These are phyloP conservation scores for Globisporangium cederbergense DNA, from an alignment of 352 stramenopile species.

Conservation along the genomic window DNA sequence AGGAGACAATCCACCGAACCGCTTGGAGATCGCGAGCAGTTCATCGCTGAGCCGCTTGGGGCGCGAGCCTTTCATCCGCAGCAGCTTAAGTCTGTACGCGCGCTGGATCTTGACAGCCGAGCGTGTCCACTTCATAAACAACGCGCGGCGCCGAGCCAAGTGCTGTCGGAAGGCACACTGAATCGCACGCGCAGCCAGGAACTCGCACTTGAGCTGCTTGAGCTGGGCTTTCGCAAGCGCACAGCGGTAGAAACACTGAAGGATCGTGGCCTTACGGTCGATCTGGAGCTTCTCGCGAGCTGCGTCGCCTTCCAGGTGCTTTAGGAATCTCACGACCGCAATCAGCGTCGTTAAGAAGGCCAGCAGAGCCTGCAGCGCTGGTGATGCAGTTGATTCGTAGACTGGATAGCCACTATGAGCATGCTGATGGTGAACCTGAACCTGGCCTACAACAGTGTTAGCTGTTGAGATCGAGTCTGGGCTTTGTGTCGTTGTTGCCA, in stretches of 20 bases:
- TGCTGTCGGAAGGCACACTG: slow-evolving; percentile 70
- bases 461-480: background rate
- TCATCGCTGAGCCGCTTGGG: slow-evolving; percentile 44
- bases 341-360: slow-evolving; percentile 25
- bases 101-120: slow-evolving; percentile 51
- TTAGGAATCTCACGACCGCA: slow-evolving; percentile 50
- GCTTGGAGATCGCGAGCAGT: slow-evolving; percentile 38
- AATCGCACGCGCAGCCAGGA: slow-evolving; percentile 36
- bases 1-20: slow-evolving; percentile 26
- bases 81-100: slow-evolving; percentile 51
- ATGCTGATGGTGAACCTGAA: background rate
- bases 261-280: slow-evolving; percentile 21
- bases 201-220: slow-evolving; percentile 26
- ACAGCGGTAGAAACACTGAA: slow-evolving; percentile 53
- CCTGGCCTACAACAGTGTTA: background rate
- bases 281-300: slow-evolving; percentile 21
- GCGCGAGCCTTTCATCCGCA: slow-evolving; percentile 31
- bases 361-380: slow-evolving; percentile 20
- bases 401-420: background rate
- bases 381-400: background rate
- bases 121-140: slow-evolving; percentile 49
- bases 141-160: slow-evolving; percentile 43
- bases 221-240: slow-evolving; percentile 26
- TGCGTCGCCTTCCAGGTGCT: slow-evolving; percentile 36
- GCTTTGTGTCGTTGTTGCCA: background rate